A percentile compares a stretch with the other conserved stretches of the same genome.
These are phyloP conservation scores for Cercospora zeae-maydis DNA, from an alignment of 2,329 filamentous ascomycete species.

Conservation along the genomic window DNA sequence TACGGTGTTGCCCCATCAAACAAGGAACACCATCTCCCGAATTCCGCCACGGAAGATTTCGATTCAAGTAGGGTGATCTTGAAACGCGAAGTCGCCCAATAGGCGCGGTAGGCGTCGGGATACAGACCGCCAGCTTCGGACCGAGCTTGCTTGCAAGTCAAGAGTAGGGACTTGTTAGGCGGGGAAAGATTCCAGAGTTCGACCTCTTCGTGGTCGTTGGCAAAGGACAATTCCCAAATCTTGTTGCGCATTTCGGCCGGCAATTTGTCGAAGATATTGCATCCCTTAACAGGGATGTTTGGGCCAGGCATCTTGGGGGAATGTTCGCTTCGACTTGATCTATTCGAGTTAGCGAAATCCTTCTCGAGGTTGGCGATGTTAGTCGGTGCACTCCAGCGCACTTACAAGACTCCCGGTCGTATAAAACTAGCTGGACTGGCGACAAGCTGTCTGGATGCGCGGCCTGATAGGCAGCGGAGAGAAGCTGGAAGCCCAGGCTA, in stretches of 20 bases:
- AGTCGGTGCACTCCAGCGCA: not conserved
- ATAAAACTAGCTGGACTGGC: not conserved
- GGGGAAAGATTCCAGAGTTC: not conserved
- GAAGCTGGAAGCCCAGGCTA: not conserved
- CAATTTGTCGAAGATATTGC: constrained; percentile 1
- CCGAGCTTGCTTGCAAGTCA: not conserved
- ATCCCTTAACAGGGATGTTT: not conserved
- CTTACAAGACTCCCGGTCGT: not conserved
- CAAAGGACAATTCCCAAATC: constrained; percentile 8
- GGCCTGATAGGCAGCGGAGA: not conserved
- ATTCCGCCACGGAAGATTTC: too few species aligned
- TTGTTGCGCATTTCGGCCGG: constrained; percentile 5
- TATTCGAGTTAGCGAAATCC: not conserved
- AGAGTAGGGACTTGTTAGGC: not conserved
- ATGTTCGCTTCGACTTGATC: not conserved
- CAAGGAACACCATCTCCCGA: not conserved
- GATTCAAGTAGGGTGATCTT: not conserved
- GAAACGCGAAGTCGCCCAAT: not conserved
- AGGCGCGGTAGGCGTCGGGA: not conserved
- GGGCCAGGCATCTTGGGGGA: not conserved
- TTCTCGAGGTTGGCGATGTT: not conserved
- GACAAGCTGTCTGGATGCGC: not conserved
- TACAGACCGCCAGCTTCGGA: constrained; percentile 1
- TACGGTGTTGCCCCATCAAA: not conserved
- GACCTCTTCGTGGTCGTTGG: not conserved